Conservation (phyloP, 23 red algal species). For the Rhodosorus marinus region DNA sequence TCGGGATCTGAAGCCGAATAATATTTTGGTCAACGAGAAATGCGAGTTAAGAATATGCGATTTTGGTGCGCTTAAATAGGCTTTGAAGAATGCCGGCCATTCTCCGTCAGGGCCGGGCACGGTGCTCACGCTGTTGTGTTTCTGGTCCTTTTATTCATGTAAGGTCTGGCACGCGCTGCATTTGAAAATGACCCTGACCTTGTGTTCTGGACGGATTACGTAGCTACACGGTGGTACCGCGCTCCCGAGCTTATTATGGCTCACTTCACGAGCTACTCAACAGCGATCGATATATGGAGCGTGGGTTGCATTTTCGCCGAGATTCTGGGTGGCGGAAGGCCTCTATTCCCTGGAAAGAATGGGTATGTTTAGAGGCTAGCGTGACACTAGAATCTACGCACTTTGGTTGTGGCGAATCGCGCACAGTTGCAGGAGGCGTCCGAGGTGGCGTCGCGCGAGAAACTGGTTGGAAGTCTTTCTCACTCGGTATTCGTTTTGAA, state of each 20-base stretch:
- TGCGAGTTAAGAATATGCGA: conserved; percentile 85
- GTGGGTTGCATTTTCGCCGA: conserved; percentile 95
- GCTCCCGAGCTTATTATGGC: conserved; percentile 85
- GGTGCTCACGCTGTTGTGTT: background rate
- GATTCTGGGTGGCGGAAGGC: conserved; percentile 41
- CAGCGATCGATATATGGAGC: conserved; percentile 85
- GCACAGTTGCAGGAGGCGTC: too few species aligned
- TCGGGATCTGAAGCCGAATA: conserved; percentile 93
- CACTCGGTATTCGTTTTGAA: too few species aligned
- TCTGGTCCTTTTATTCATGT: background rate
- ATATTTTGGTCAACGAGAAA: conserved; percentile 70
- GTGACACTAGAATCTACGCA: too few species aligned
- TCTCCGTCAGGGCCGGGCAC: background rate
- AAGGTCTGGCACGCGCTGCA: conserved; percentile 68
- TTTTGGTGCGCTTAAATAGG: conserved; percentile 19
- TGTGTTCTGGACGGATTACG: conserved; percentile 88
- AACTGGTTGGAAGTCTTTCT: too few species aligned
- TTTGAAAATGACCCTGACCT: conserved; percentile 43
- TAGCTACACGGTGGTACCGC: conserved; percentile 91
- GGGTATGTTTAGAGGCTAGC: too few species aligned
- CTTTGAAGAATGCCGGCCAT: background rate
- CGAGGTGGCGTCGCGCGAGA: too few species aligned
- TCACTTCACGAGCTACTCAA: conserved; percentile 55
- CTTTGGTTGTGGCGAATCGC: too few species aligned
- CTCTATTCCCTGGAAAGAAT: conserved; percentile 71